phyloP scores from a whole-genome alignment of 495 filamentous ascomycete genomes.

The Diplogelasinospora grovesii region DNA sequence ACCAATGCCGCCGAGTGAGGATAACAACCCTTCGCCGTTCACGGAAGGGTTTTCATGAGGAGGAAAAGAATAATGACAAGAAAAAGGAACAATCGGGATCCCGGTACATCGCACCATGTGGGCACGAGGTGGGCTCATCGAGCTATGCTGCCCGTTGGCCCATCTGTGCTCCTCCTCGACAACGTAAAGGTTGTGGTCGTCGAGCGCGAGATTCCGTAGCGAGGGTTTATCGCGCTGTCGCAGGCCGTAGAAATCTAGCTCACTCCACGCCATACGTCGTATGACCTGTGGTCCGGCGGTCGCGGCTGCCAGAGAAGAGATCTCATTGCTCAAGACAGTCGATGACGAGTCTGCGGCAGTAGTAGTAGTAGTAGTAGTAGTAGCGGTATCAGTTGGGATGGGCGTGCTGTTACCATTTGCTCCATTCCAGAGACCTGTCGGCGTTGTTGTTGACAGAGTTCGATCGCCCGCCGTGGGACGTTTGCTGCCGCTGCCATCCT shows the following conservation, averaged over 20 bases:
- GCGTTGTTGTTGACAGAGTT: slow-evolving; percentile 3
- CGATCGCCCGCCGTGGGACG: slow-evolving; percentile 24
- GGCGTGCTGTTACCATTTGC: not conserved
- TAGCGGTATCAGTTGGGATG: not conserved
- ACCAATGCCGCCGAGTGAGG: too few relatives aligned
- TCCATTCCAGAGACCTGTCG: slow-evolving; percentile 22
- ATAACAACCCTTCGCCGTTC: too few relatives aligned
- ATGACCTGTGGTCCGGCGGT: slow-evolving; percentile 44
- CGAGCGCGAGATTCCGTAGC: slow-evolving; percentile 49
- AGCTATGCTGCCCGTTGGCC: slow-evolving; percentile 38
- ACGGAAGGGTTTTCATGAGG: too few relatives aligned
- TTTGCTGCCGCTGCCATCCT: slow-evolving; percentile 33
- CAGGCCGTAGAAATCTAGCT: slow-evolving; percentile 52
- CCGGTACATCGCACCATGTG: slow-evolving; percentile 43
- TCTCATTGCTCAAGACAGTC: not conserved
- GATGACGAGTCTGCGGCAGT: slow-evolving; percentile 1
- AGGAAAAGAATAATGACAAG: not conserved
- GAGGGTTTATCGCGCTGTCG: slow-evolving; percentile 49
- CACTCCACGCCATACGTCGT: slow-evolving; percentile 47
- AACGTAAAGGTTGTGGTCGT: slow-evolving; percentile 42
- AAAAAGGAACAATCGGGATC: slow-evolving; percentile 47
- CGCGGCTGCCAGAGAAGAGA: slow-evolving; percentile 9
- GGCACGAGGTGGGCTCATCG: slow-evolving; percentile 33
- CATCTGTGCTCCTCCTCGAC: slow-evolving; percentile 45
- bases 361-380: not conserved